These are phyloP conservation scores for Metschnikowia lunata DNA, from an alignment of 805 yeast genomes.

Conservation along the genomic window DNA sequence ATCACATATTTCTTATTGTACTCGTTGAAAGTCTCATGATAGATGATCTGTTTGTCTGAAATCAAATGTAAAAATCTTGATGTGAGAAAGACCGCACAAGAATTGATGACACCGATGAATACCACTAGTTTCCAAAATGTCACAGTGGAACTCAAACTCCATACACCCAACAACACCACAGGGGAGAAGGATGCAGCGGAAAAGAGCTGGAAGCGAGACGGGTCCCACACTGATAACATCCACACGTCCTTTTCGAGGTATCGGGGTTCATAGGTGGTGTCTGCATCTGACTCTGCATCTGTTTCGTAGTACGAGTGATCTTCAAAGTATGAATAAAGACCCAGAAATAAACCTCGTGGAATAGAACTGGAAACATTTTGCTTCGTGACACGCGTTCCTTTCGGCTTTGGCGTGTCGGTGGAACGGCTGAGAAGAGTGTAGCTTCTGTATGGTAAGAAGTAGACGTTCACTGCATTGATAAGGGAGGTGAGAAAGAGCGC, in stretches of 20 bases:
- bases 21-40: slow-evolving; percentile 59
- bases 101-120: slow-evolving; percentile 29
- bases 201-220: slow-evolving; percentile 52
- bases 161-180: slow-evolving; percentile 37
- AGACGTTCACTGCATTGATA: slow-evolving; percentile 15
- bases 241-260: slow-evolving; percentile 39
- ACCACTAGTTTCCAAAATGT: slow-evolving; percentile 31
- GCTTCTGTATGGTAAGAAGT: slow-evolving; percentile 19
- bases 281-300: slow-evolving; percentile 18
- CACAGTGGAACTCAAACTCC: slow-evolving; percentile 24
- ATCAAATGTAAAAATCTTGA: slow-evolving; percentile 43
- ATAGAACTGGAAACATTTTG: slow-evolving; percentile 12
- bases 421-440: slow-evolving; percentile 32
- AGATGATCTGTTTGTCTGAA: slow-evolving; percentile 56
- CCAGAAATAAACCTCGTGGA: slow-evolving; percentile 11
- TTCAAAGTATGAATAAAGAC: slow-evolving; percentile 13
- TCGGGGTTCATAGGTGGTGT: slow-evolving; percentile 19
- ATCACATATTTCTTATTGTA: slow-evolving; percentile 58
- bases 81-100: slow-evolving; percentile 36
- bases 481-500: slow-evolving; percentile 15
- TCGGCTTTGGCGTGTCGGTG: slow-evolving; percentile 19
- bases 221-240: slow-evolving; percentile 64
- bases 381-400: slow-evolving; percentile 21
- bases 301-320: slow-evolving; percentile 16
- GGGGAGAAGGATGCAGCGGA: slow-evolving; percentile 60